phyloP scores from a whole-genome alignment of 1,139 yeast genomes.

The Tardiomyces digboiensis region DNA sequence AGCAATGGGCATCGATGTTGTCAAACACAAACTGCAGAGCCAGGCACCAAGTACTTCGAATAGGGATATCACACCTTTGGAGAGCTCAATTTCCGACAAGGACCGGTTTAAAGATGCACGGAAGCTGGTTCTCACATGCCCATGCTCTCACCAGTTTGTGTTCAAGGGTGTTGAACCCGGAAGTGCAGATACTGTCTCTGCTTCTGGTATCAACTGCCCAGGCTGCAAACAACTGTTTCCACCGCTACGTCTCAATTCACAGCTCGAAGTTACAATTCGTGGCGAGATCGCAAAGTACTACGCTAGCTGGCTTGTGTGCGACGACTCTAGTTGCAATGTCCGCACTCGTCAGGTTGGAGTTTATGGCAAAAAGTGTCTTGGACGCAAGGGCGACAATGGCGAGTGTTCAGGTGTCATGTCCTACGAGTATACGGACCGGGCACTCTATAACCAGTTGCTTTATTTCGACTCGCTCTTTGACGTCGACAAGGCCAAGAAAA shows the following conservation, averaged over 20 bases:
- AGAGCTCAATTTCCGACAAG: conserved; percentile 68
- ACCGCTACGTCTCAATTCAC: conserved; percentile 51
- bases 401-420: conserved; percentile 83
- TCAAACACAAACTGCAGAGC: conserved; percentile 28
- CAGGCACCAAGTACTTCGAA: conserved; percentile 24
- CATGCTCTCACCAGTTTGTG: conserved; percentile 40
- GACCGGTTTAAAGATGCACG: conserved; percentile 71
- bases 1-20: conserved; percentile 68
- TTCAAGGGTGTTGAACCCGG: conserved; percentile 57
- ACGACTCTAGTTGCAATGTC: conserved; percentile 74
- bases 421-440: conserved; percentile 68
- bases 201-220: conserved; percentile 63
- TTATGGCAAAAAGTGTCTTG: conserved; percentile 80
- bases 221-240: conserved; percentile 47
- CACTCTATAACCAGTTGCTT: conserved; percentile 76
- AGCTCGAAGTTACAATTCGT: conserved; percentile 64
- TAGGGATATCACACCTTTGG: conserved; percentile 55
- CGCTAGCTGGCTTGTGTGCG: conserved; percentile 79
- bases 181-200: conserved; percentile 39
- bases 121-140: conserved; percentile 48
- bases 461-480: conserved; percentile 77
- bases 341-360: conserved; percentile 82
- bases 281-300: conserved; percentile 67
- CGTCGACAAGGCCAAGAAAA: conserved; percentile 63
- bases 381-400: conserved; percentile 47